Conservation (phyloP, 2,329 filamentous ascomycete genomes). For the Akanthomyces lecanii region DNA sequence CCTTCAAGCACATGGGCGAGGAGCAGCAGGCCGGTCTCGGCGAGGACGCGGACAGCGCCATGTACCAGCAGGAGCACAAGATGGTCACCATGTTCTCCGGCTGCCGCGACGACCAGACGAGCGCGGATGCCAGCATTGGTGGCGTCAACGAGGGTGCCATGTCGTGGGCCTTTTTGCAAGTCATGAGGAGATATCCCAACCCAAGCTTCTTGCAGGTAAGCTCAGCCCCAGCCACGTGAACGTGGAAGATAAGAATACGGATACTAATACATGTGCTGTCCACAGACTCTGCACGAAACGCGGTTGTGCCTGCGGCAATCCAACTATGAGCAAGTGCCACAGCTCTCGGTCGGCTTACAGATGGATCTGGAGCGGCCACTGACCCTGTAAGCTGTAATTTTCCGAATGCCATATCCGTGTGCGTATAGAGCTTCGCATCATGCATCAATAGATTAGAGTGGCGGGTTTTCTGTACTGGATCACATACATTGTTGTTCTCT, state of each 20-base stretch:
- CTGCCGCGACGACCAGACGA: slow-evolving; percentile 80
- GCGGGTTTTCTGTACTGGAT: too few species aligned
- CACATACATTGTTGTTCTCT: too few species aligned
- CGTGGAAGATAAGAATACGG: too few species aligned
- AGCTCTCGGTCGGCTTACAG: slow-evolving; percentile 15
- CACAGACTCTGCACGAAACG: slow-evolving; percentile 11
- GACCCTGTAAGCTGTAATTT: background rate
- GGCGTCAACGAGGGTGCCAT: slow-evolving; percentile 16
- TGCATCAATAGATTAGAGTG: background rate
- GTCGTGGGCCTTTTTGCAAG: slow-evolving; percentile 16
- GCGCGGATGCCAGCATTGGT: slow-evolving; percentile 13
- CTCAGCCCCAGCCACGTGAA: background rate
- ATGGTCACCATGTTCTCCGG: slow-evolving; percentile 84
- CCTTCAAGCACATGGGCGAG: slow-evolving; percentile 15
- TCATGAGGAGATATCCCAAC: slow-evolving; percentile 9
- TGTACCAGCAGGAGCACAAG: slow-evolving; percentile 16
- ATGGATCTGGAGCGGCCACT: slow-evolving; percentile 15
- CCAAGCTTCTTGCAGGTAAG: slow-evolving; percentile 12
- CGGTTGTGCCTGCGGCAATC: slow-evolving; percentile 13
- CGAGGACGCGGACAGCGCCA: slow-evolving; percentile 2
- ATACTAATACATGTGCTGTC: background rate
- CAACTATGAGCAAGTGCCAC: slow-evolving; percentile 17
- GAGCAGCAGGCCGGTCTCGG: slow-evolving; percentile 10
- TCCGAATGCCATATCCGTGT: background rate
- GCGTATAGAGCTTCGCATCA: background rate